These are phyloP conservation scores for Heterobasidion occidentale DNA, from an alignment of 1,284 basidiomycete species.

Conservation along the genomic window DNA sequence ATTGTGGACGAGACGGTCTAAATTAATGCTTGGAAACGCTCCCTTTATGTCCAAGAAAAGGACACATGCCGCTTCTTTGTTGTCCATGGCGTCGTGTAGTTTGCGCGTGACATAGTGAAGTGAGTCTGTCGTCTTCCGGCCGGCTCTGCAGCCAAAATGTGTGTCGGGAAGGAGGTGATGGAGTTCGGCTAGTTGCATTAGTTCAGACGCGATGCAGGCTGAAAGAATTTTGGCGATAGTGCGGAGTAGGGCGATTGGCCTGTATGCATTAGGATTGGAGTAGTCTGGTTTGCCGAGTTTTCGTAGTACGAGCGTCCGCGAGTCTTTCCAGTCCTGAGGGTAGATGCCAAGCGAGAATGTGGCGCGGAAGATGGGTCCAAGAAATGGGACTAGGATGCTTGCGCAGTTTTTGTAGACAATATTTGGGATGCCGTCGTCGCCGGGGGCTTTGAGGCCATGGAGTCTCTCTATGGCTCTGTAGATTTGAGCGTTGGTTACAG, in stretches of 20 bases:
- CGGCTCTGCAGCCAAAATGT: constrained; percentile 28
- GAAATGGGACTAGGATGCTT: constrained; percentile 17
- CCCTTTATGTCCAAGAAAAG: too few species aligned
- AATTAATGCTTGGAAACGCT: too few species aligned
- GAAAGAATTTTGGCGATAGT: constrained; percentile 27
- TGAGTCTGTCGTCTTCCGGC: constrained; percentile 28
- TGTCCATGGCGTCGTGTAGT: constrained; percentile 4
- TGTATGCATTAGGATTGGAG: constrained; percentile 23
- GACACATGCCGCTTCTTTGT: too few species aligned
- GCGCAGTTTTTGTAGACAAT: constrained; percentile 20
- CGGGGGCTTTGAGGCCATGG: constrained; percentile 24
- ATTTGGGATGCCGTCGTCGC: constrained; percentile 28
- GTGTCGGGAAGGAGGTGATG: constrained; percentile 15
- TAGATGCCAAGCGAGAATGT: constrained; percentile 22
- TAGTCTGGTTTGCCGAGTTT: constrained; percentile 34
- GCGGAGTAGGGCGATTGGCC: constrained; percentile 31
- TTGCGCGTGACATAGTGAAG: constrained; percentile 22
- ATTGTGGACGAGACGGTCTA: too few species aligned
- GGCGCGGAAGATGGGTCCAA: constrained; percentile 22
- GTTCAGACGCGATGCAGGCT: constrained; percentile 16
- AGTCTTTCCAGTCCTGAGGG: constrained; percentile 20
- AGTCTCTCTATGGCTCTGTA: not conserved
- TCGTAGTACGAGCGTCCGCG: constrained; percentile 25
- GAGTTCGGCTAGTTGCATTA: constrained; percentile 15
- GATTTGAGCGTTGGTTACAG: not conserved